Conservation (phyloP, 495 filamentous ascomycete species). For the Podospora pseudoanserina region DNA sequence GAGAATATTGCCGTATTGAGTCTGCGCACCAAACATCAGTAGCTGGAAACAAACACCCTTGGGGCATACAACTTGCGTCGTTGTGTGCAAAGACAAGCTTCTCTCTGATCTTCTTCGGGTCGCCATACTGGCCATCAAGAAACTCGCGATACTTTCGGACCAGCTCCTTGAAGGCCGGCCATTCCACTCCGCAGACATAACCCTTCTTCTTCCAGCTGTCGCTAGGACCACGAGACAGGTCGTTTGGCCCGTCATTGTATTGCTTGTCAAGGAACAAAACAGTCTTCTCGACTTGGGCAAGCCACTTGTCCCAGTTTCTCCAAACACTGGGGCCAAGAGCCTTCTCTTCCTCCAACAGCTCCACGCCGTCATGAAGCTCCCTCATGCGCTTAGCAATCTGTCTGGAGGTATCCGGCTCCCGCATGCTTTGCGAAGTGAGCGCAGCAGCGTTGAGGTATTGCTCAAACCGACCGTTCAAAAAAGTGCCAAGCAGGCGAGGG, state of each 20-base stretch:
- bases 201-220: constrained; percentile 64
- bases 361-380: constrained; percentile 91
- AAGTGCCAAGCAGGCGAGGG: constrained; percentile 87
- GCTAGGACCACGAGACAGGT: constrained; percentile 25
- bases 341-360: constrained; percentile 73
- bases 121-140: constrained; percentile 69
- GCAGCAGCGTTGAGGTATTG: constrained; percentile 82
- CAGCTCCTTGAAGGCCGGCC: constrained; percentile 69
- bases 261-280: constrained; percentile 73
- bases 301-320: constrained; percentile 95
- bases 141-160: constrained; percentile 76
- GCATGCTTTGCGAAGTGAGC: constrained; percentile 71
- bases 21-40: constrained; percentile 47
- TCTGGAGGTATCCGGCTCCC: constrained; percentile 74
- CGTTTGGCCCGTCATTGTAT: constrained; percentile 36
- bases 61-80: constrained; percentile 59
- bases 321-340: constrained; percentile 77
- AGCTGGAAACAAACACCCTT: neutral
- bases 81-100: constrained; percentile 93
- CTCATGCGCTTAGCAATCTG: constrained; percentile 99
- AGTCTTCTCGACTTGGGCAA: constrained; percentile 71
- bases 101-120: constrained; percentile 59
- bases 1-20: constrained; percentile 97
- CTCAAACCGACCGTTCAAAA: constrained; percentile 94
- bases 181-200: constrained; percentile 79